phyloP scores from a whole-genome alignment of 352 stramenopile genomes.

The Aphanomyces invadans region DNA sequence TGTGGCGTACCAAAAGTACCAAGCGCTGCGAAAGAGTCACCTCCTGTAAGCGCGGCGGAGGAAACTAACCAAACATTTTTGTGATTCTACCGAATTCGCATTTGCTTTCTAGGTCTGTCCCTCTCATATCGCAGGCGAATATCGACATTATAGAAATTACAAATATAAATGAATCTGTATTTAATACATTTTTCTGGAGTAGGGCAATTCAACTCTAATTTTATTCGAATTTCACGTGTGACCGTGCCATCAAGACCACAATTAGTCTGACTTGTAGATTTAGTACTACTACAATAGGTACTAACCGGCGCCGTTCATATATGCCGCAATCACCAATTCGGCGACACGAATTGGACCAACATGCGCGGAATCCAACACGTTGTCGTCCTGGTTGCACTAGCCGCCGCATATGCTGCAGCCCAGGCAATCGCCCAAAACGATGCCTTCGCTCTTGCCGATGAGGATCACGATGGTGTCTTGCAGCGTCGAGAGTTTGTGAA shows the following conservation, averaged over 20 bases:
- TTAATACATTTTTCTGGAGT: neutral
- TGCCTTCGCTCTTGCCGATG: slow-evolving; percentile 10
- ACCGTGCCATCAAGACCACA: too few species aligned
- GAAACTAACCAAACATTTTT: neutral
- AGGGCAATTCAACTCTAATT: too few species aligned
- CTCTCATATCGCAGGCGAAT: neutral
- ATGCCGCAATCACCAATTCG: neutral
- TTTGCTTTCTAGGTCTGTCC: too few species aligned
- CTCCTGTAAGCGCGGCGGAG: slow-evolving; percentile 48
- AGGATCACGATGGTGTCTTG: slow-evolving; percentile 18
- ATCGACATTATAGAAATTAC: neutral
- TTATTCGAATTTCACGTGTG: too few species aligned
- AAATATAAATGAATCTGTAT: neutral
- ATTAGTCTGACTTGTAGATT: too few species aligned
- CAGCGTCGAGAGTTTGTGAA: slow-evolving; percentile 15
- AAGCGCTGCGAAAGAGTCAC: slow-evolving; percentile 80
- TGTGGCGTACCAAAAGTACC: slow-evolving; percentile 79
- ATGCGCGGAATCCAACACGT: neutral
- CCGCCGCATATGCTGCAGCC: neutral
- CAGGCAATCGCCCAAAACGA: neutral
- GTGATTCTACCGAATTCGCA: neutral
- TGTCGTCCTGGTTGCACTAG: neutral
- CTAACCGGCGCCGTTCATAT: neutral
- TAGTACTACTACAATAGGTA: neutral
- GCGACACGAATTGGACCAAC: neutral